Percentiles rank a stretch among this genome's conserved stretches.
Conservation (phyloP, 371 early-diverging fungal genomes). For the Zychaea mexicana region DNA sequence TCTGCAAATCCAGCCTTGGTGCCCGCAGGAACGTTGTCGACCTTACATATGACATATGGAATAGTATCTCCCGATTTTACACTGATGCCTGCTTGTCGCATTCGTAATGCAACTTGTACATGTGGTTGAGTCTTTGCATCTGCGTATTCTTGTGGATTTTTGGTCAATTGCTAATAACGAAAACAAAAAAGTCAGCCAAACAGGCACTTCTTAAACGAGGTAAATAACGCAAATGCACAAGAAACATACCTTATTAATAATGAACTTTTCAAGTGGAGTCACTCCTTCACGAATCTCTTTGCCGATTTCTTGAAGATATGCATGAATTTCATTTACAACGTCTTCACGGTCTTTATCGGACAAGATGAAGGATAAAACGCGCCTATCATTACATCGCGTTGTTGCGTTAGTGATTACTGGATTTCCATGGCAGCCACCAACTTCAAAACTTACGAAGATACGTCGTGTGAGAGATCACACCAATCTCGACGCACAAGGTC, state of each 20-base stretch:
- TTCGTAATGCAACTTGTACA: constrained; percentile 92
- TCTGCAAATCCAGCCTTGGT: constrained; percentile 65
- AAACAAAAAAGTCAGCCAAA: background rate
- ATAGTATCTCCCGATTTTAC: constrained; percentile 93
- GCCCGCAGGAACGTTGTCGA: constrained; percentile 41
- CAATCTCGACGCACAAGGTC: constrained; percentile 99
- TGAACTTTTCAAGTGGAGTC: constrained; percentile 83
- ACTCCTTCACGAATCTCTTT: constrained; percentile 73
- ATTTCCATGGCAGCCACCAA: too few relatives aligned
- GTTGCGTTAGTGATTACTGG: too few relatives aligned
- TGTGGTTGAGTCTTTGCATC: constrained; percentile 94
- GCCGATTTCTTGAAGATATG: constrained; percentile 69
- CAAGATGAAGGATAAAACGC: constrained; percentile 80
- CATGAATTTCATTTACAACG: constrained; percentile 76
- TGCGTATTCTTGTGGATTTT: constrained; percentile 91
- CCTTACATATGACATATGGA: constrained; percentile 93
- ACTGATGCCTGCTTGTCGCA: constrained; percentile 73
- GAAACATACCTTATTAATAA: constrained; percentile 85
- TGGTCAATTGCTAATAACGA: constrained; percentile 74
- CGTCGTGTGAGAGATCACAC: constrained; percentile 93
- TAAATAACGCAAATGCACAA: background rate
- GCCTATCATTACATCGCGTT: constrained; percentile 32
- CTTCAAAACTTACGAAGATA: constrained; percentile 64
- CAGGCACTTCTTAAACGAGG: background rate
- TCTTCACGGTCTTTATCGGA: constrained; percentile 76